Evolutionary conservation across 1,284 basidiomycete species (phyloP), one percentile per base, ranked within the genome.

Genomic region (Cutaneotrichosporon cavernicola): DNA sequence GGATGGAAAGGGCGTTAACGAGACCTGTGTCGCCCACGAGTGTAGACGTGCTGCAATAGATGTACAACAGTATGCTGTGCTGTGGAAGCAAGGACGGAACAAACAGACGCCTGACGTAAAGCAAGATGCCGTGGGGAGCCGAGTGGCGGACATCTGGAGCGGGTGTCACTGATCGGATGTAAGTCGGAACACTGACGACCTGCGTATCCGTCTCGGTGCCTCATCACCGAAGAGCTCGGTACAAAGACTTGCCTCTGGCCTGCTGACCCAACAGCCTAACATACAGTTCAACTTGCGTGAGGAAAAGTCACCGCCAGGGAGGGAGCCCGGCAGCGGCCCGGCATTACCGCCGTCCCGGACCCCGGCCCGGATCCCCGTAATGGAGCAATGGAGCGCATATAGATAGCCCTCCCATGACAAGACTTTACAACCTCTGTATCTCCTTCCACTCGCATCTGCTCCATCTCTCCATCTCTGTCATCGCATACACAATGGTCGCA

Each of bases 401-500:
- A n/a, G 30, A 31, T 30, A 32, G 4, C 59, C 21, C 34, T 9
- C 8, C 34, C 34, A 36, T 13, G 34, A 8, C 34, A 36, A 5
- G 7, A 2, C 11, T 36, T 13, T 13, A 36, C 34, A 1, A 26
- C 26, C 26, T 26, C 26, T 26, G 26, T 26, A 26, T 47, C 46
- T 30, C 22, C 55, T 21, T 53, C 2, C 31, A 26, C 32, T 47
- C 60, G n/a, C 40, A 16, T 14, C 34, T 21, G 10, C 63, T n/a
- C 49, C 30, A 36, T 30, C 21, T 13, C 51, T 30, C 21, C 30
- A 2, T 36, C 55, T 14, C 26, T 8, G 1, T 30, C 61, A 38
- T 26, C 26, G 26, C 26, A 26, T 26, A 26, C 26, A 26, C 26
- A 38, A 71, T 70, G 68, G 58, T 56, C 58, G 56, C 56, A 56